phyloP scores from a whole-genome alignment of 2,329 filamentous ascomycete species.

The Ascosphaera apis region DNA sequence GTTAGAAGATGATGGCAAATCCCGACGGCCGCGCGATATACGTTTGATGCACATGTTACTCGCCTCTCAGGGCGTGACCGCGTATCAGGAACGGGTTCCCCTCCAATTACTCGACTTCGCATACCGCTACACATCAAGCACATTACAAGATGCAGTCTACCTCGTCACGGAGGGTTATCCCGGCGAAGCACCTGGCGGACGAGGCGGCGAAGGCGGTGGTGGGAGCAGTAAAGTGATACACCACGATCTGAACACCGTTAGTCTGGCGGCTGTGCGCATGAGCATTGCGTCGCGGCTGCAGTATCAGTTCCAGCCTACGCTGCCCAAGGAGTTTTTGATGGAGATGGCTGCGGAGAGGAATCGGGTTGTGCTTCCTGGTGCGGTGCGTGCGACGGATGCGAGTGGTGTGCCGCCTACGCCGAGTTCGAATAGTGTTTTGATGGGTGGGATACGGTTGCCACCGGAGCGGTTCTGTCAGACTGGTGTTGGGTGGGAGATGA shows the following conservation, averaged over 20 bases:
- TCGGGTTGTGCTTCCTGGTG: conserved; percentile 27
- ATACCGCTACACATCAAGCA: conserved; percentile 29
- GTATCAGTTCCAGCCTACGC: conserved; percentile 33
- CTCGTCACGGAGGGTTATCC: conserved; percentile 28
- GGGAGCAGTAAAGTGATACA: conserved; percentile 13
- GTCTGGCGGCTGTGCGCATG: conserved; percentile 32
- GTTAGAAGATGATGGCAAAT: conserved; percentile 23
- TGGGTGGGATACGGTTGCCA: conserved; percentile 34
- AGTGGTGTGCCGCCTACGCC: conserved; percentile 7
- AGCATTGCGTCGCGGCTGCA: conserved; percentile 36
- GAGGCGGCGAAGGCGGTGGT: conserved; percentile 11
- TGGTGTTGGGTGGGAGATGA: conserved; percentile 31
- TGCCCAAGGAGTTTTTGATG: conserved; percentile 39
- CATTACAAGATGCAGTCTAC: conserved; percentile 29
- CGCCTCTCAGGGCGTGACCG: conserved; percentile 23
- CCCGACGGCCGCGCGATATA: conserved; percentile 25
- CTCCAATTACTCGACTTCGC: conserved; percentile 29
- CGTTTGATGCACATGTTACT: conserved; percentile 28
- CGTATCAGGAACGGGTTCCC: conserved; percentile 29
- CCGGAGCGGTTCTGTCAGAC: conserved; percentile 39
- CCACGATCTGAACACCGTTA: conserved; percentile 28
- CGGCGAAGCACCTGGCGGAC: conserved; percentile 12
- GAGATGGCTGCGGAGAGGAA: conserved; percentile 34
- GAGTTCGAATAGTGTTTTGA: conserved; percentile 14
- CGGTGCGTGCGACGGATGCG: conserved; percentile 19